These are phyloP conservation scores for Penicillium subrubescens DNA, from an alignment of 495 filamentous ascomycete species.

Conservation along the genomic window DNA sequence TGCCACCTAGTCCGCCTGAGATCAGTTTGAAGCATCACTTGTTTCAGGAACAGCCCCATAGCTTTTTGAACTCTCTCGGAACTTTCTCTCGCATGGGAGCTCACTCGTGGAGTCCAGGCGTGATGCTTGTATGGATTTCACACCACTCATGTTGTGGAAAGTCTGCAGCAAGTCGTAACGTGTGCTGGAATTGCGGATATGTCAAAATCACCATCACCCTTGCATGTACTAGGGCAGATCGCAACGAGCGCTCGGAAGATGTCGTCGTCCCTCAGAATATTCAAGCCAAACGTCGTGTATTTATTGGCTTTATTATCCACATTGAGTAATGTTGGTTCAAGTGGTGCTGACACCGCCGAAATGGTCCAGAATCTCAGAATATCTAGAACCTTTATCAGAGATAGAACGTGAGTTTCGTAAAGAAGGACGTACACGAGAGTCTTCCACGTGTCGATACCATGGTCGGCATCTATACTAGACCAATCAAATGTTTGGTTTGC, in stretches of 20 bases:
- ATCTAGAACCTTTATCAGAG: slow-evolving; percentile 18
- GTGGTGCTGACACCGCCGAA: neutral
- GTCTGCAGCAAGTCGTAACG: neutral
- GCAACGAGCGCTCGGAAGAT: neutral
- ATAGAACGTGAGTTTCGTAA: neutral
- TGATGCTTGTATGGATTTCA: no score
- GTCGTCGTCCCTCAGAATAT: neutral
- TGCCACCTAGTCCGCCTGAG: no score
- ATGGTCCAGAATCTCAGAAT: neutral
- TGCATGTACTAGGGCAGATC: neutral
- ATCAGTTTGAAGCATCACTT: no score
- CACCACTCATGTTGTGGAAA: no score
- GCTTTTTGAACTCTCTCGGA: no score
- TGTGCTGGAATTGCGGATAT: neutral
- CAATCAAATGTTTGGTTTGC: slow-evolving; percentile 98
- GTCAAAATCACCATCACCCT: neutral
- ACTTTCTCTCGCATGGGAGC: no score
- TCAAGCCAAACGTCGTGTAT: slow-evolving; percentile 1
- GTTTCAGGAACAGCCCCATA: no score
- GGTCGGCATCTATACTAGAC: slow-evolving; percentile 97
- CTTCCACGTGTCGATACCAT: slow-evolving; percentile 98
- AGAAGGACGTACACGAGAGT: slow-evolving; percentile 85
- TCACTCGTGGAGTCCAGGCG: no score
- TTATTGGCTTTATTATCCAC: neutral
- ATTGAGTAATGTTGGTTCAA: neutral